Conservation (phyloP, 139 green algal genomes). For the Chlamydomonas incerta region DNA sequence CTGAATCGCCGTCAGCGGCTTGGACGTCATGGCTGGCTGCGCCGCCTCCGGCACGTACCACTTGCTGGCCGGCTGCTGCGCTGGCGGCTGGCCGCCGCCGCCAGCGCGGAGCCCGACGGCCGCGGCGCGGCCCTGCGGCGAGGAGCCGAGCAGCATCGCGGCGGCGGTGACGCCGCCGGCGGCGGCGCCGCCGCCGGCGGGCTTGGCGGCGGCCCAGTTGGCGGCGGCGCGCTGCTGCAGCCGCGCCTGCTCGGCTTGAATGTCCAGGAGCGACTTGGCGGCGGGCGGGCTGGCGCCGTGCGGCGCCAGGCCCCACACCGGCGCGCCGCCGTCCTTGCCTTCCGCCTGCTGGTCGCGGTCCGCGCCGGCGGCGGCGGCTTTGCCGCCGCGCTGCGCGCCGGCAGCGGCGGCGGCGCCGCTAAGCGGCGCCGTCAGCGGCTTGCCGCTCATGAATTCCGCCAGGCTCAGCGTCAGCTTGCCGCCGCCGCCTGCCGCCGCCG, state of each 20-base stretch:
- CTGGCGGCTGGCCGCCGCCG: background rate
- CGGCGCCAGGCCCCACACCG: conserved; percentile 3
- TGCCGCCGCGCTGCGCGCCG: too few species aligned
- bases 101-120: background rate
- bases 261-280: conserved; percentile 27
- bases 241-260: conserved; percentile 39
- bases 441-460: conserved; percentile 35
- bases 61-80: background rate
- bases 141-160: background rate
- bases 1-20: conserved; percentile 40
- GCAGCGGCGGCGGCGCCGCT: too few species aligned
- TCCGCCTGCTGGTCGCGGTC: too few species aligned
- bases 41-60: conserved; percentile 45
- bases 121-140: background rate
- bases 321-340: background rate
- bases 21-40: background rate
- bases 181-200: background rate
- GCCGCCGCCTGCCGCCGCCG: background rate
- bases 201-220: background rate
- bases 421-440: background rate
- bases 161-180: background rate
- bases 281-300: background rate
- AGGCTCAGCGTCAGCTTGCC: conserved; percentile 35
- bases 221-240: conserved; percentile 8
- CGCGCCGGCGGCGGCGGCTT: too few species aligned